Base-by-base conservation (phyloP, 2,329 filamentous ascomycete species). In the Lachnellula suecica region DNA sequence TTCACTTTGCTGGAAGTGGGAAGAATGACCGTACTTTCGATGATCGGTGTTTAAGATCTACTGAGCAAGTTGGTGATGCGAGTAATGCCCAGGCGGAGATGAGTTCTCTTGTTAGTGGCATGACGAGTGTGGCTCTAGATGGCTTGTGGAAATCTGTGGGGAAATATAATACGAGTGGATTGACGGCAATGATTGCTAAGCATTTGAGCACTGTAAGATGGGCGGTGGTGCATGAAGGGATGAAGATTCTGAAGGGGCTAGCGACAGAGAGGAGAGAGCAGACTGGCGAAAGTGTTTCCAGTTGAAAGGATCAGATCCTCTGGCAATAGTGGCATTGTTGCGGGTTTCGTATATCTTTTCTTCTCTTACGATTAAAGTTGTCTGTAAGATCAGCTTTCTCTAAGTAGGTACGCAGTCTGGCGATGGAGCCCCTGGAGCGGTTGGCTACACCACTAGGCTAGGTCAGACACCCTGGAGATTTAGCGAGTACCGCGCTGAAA, bases 211-310 rank as follows among this genome's bases (percentile, higher is more conserved):
- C 77, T 51, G 76, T 84, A 1, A 63, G 82, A 47, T 85, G 83
- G 82, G 81, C 79, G 0, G 80, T 85, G 3, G 77, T 85, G 4
- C 80, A 84, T 57, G 79, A 83, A 60, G 82, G 79, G 0, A 82
- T 83, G 69, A 76, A 79, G 56, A 81, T 85, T 3, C 60, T 85
- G 37, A 59, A 65, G 15, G 68, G 68, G 0, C 44, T 73, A 34
- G 66, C 69, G 22, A 51, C 47, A 10, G 50, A 58, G 37, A 47
- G 45, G 42, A 56, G 35, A 27, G 8, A 31, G 27, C 27, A 8
- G 27, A 7, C 27, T 31, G 13, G 13, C 27, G 13, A 7, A 31
- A 31, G 13, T 7, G 27, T 31, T 8, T 13, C 27, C 8, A n/a
- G n/a, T n/a, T n/a, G n/a, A n/a, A n/a, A n/a, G n/a, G n/a, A n/a